Conservation (phyloP, 345 rosid species). For the Euphorbia tirucalli region DNA sequence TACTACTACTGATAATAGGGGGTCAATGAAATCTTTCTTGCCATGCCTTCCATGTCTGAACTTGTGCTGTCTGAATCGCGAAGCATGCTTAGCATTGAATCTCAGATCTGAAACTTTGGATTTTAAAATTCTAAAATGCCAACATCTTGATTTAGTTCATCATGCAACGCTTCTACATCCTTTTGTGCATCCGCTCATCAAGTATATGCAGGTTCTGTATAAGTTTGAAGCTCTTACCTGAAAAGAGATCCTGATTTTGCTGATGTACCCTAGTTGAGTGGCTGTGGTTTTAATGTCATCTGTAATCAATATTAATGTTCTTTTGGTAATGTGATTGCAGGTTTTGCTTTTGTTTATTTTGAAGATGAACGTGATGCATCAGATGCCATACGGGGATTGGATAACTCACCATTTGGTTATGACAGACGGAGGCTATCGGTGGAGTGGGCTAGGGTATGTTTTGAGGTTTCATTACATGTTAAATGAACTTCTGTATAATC, state of each 20-base stretch:
- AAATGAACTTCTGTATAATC: background rate
- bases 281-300: slow-evolving; percentile 16
- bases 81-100: slow-evolving; percentile 66
- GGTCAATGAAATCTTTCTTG: slow-evolving; percentile 62
- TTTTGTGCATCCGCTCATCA: slow-evolving; percentile 70
- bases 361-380: slow-evolving; percentile 88
- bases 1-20: slow-evolving; percentile 48
- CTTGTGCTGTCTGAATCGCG: slow-evolving; percentile 62
- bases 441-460: slow-evolving; percentile 80
- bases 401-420: slow-evolving; percentile 69
- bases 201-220: slow-evolving; percentile 74
- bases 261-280: slow-evolving; percentile 30
- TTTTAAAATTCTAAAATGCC: slow-evolving; percentile 47
- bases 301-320: slow-evolving; percentile 14
- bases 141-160: slow-evolving; percentile 67
- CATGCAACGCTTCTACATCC: slow-evolving; percentile 78
- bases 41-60: slow-evolving; percentile 64
- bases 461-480: background rate
- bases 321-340: slow-evolving; percentile 40
- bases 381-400: slow-evolving; percentile 71
- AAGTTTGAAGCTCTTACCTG: slow-evolving; percentile 37
- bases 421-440: slow-evolving; percentile 66
- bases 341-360: slow-evolving; percentile 86
- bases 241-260: slow-evolving; percentile 35
- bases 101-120: slow-evolving; percentile 64